Percentiles rank a stretch among this genome's conserved stretches.
These are phyloP conservation scores for Saksenaea vasiformis DNA, from an alignment of 371 early-diverging fungal species.

Conservation along the genomic window DNA sequence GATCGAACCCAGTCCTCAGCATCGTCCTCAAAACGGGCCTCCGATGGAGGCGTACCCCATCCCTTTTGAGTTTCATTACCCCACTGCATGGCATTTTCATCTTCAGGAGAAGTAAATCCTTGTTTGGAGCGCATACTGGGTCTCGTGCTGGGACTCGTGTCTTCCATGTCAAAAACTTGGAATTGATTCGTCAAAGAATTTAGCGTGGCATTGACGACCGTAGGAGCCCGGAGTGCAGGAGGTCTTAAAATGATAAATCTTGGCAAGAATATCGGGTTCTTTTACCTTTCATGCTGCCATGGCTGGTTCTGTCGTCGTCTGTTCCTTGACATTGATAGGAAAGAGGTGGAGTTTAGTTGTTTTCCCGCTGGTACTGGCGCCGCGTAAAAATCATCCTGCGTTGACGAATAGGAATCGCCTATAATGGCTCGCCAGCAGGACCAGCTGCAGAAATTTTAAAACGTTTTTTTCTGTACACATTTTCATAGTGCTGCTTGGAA, in stretches of 20 bases:
- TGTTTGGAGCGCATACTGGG: constrained; percentile 8
- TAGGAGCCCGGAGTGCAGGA: neutral
- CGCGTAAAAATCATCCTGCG: too few species aligned
- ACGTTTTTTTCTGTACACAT: too few species aligned
- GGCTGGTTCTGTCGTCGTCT: neutral
- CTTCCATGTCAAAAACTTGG: constrained; percentile 2
- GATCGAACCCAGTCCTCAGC: constrained; percentile 8
- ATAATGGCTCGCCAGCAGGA: too few species aligned
- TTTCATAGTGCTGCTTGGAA: too few species aligned
- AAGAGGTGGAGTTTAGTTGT: neutral
- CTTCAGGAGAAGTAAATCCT: constrained; percentile 3
- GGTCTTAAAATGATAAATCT: neutral
- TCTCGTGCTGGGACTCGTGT: neutral
- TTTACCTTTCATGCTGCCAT: neutral
- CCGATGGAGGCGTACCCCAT: constrained; percentile 13
- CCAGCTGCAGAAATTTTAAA: too few species aligned
- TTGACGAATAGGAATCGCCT: too few species aligned
- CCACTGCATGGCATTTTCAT: constrained; percentile 10
- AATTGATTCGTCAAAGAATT: constrained; percentile 20
- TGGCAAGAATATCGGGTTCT: neutral
- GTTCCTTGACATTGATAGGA: neutral
- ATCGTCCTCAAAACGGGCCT: neutral
- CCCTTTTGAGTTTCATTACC: constrained; percentile 8
- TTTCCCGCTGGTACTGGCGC: too few species aligned
- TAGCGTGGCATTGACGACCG: constrained; percentile 21